Base-by-base conservation (phyloP, 768 basidiomycete species). In the Astraeus odoratus region DNA sequence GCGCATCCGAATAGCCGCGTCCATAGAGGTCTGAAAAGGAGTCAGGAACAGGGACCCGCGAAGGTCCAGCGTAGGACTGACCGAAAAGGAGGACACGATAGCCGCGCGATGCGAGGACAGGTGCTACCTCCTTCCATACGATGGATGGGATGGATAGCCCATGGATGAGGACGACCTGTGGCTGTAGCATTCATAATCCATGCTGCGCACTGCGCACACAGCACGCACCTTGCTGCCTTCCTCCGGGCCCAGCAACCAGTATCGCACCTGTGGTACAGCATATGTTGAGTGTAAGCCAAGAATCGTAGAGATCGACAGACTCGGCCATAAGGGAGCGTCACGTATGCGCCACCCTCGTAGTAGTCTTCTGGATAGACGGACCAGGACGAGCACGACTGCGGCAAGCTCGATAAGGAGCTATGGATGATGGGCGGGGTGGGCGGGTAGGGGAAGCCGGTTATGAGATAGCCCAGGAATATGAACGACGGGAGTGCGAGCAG, bases 1-100 rank as follows among this genome's bases (percentile, higher is more conserved):
- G 87, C 1, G 86, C 86, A 45, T 86, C 86, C 1, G 86, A 86
- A 63, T 89, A 91, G 4, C 87, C 87, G 30, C 87, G 75, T 10
- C 86, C 88, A 48, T 86, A 88, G 16, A 89, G 68, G 65, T 91
- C 87, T 87, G 48, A 13, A 13, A 2, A 4, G 42, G n/a, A 3
- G 15, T 39, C 54, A 48, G 51, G 24, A 31, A 37, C 23, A 30
- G 35, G 33, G 15, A 30, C n/a, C 22, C 22, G 16, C 34, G 19
- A 25, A 9, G 37, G 18, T 40, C 13, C n/a, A n/a, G 39, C 22
- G 38, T 34, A 15, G 16, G 20, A 57, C 67, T 19, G 33, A 85
- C 86, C 86, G 51, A 87, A 91, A 6, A 87, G 68, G 20, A 91
- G 71, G 38, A 90, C 80, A 45, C 82, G 83, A 66, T 78, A 82